These are phyloP conservation scores for Vachellia pachyceras DNA, from an alignment of 306 rosid species.

Conservation along the genomic window DNA sequence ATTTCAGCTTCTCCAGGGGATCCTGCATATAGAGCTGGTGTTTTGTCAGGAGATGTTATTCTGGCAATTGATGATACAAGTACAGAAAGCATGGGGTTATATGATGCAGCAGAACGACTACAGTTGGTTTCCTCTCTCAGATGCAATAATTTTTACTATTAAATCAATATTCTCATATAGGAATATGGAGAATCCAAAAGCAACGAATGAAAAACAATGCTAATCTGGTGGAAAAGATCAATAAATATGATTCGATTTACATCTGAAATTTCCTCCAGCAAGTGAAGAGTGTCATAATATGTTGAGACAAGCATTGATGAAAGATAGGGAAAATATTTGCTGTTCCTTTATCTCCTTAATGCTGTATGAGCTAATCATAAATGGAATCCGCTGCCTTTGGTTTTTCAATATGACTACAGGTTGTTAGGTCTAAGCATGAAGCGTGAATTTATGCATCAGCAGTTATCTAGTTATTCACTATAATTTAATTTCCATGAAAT, in stretches of 20 bases:
- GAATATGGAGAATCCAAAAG: slow-evolving; percentile 12
- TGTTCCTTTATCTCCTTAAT: neutral
- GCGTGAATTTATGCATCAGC: slow-evolving; percentile 10
- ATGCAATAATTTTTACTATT: slow-evolving; percentile 33
- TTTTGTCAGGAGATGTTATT: slow-evolving; percentile 84
- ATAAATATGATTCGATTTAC: slow-evolving; percentile 16
- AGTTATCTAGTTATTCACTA: neutral
- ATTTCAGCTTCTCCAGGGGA: slow-evolving; percentile 92
- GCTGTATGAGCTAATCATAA: slow-evolving; percentile 1
- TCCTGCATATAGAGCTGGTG: slow-evolving; percentile 89
- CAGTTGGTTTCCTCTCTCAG: slow-evolving; percentile 70
- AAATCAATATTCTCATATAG: slow-evolving; percentile 20
- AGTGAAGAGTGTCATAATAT: slow-evolving; percentile 15
- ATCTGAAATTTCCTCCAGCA: slow-evolving; percentile 27
- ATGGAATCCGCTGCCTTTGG: slow-evolving; percentile 11
- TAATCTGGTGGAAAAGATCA: slow-evolving; percentile 21
- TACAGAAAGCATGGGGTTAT: slow-evolving; percentile 85
- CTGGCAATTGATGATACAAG: slow-evolving; percentile 77
- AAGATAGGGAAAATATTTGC: neutral
- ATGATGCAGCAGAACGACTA: slow-evolving; percentile 92
- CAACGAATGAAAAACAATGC: slow-evolving; percentile 21
- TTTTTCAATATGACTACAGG: slow-evolving; percentile 1
- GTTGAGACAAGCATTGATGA: slow-evolving; percentile 17
- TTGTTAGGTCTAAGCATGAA: slow-evolving; percentile 11
- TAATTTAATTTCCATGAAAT: neutral